Evolutionary conservation across 176 grass and related monocot species (phyloP).

Genomic region (Aegilops speltoides): DNA sequence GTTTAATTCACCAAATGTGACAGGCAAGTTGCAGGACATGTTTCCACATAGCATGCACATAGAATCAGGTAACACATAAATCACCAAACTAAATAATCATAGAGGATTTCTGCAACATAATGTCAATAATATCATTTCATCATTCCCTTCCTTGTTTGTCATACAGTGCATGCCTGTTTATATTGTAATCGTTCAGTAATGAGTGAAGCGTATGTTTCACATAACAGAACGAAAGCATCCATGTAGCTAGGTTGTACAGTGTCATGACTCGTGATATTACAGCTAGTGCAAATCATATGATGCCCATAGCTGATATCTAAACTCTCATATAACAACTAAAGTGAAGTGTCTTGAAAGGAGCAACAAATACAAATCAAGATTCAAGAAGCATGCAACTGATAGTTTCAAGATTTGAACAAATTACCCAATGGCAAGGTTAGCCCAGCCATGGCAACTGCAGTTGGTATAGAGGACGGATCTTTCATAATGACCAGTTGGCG

Average conservation of each 20-base stretch:
- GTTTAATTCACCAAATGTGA: background rate
- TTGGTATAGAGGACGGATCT: slow-evolving; percentile 76
- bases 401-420: slow-evolving; percentile 22
- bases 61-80: background rate
- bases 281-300: too few species aligned
- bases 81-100: background rate
- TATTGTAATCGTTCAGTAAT: background rate
- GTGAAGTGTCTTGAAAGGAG: background rate
- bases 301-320: too few species aligned
- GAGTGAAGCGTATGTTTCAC: background rate
- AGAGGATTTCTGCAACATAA: background rate
- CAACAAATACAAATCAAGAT: background rate
- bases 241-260: background rate
- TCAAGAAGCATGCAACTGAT: slow-evolving; percentile 8
- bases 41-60: slow-evolving; percentile 6
- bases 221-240: background rate
- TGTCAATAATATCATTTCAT: background rate
- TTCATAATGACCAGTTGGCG: slow-evolving; percentile 71
- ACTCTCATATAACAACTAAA: background rate
- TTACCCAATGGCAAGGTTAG: slow-evolving; percentile 82
- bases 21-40: background rate
- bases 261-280: background rate
- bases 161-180: background rate
- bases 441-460: slow-evolving; percentile 68
- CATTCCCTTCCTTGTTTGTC: background rate